Base-by-base conservation (phyloP, 2,329 filamentous ascomycete genomes). In the Venturia oleaginea region DNA sequence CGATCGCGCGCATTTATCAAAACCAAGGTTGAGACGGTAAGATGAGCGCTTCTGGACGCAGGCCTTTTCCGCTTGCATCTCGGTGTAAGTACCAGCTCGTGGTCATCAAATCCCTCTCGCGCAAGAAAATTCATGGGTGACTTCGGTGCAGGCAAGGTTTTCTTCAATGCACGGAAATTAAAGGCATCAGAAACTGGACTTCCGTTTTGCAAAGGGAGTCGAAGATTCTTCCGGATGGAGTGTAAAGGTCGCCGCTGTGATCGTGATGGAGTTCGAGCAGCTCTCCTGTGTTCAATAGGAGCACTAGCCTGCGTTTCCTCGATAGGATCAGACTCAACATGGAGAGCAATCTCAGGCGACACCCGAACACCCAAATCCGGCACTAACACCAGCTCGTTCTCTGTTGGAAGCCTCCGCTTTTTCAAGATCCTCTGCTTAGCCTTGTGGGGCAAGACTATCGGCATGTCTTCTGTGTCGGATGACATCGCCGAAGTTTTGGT, bases 311-410 rank as follows among this genome's bases (percentile, higher is more conserved):
- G 59, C 42, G 59, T 43, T 3, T 60, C 59, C 11, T 60, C 59
- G 59, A 60, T 60, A 10, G 59, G 59, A 37, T 60, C 59, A 27
- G 59, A 60, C n/a, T 40, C 59, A 27, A 60, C n/a, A 24, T 32
- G 37, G 10, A 60, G 3, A n/a, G 30, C 15, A 22, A 34, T 57
- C 15, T 57, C 51, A 15, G 51, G 27, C 6, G 51, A 57, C 19
- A n/a, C 24, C 34, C 51, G 51, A 57, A 34, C 51, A 19, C 27
- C 51, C 7, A 57, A n/a, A 34, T 11, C 5, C 34, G 51, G 51
- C 1, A 57, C 27, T 22, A 57, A n/a, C 5, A 57, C 51, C 17
- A 57, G 51, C 27, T 57, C 51, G 30, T 57, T 37, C 30, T 57
- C 51, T 19, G 17, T 57, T 57, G 51, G 51, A 19, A 57, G 15